Evolutionary conservation across 305 asterid genomes (phyloP).

Genomic region (Fraxinus dipetala): DNA sequence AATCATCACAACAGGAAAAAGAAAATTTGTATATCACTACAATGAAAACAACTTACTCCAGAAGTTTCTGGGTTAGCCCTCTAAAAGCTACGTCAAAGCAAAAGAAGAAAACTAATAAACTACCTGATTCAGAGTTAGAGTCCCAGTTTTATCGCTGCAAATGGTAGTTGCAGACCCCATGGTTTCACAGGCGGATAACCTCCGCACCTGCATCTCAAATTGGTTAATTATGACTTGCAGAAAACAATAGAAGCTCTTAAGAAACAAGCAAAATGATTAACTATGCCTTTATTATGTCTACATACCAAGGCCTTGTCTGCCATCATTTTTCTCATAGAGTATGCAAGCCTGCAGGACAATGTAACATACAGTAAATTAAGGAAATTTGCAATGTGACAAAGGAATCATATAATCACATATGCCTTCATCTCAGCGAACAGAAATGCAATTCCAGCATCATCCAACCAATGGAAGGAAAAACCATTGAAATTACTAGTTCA

Average conservation of each 20-base stretch:
- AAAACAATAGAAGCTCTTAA: not conserved
- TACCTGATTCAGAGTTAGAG: slow-evolving; percentile 89
- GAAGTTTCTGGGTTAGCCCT: not conserved
- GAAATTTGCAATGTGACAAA: slow-evolving; percentile 19
- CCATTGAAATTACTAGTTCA: not conserved
- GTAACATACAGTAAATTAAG: not conserved
- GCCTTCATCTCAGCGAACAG: slow-evolving; percentile 5
- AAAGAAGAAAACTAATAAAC: slow-evolving; percentile 15
- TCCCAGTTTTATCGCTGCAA: slow-evolving; percentile 97
- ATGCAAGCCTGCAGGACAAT: slow-evolving; percentile 80
- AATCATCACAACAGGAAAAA: slow-evolving; percentile 16
- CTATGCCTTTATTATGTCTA: slow-evolving; percentile 15
- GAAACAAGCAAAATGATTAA: slow-evolving; percentile 4
- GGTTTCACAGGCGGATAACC: slow-evolving; percentile 97
- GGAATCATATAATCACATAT: slow-evolving; percentile 6
- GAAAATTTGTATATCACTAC: slow-evolving; percentile 14
- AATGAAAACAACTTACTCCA: slow-evolving; percentile 18
- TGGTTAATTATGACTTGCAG: slow-evolving; percentile 9
- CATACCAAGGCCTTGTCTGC: slow-evolving; percentile 96
- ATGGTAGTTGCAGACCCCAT: slow-evolving; percentile 99
- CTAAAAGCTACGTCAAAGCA: slow-evolving; percentile 11
- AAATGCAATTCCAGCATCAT: slow-evolving; percentile 15
- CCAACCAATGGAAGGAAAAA: not conserved
- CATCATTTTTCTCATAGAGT: slow-evolving; percentile 99
- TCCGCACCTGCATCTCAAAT: slow-evolving; percentile 68